Conservation (phyloP, 139 green algal species). For the Mesotaenium endlicherianum region DNA sequence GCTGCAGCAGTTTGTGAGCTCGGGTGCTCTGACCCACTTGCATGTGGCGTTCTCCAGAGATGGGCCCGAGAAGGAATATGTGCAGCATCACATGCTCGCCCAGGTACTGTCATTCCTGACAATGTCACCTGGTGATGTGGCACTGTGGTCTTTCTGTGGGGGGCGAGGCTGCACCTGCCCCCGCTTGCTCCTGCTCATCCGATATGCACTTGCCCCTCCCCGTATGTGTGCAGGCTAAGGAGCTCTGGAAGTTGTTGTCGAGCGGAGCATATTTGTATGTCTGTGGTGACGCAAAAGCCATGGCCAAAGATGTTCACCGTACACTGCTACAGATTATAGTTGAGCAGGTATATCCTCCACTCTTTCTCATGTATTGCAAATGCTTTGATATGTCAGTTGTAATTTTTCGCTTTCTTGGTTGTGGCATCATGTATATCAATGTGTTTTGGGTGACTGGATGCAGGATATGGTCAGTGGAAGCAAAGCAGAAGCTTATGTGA, state of each 20-base stretch:
- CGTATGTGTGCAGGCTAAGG: constrained; percentile 22
- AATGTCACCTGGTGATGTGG: background rate
- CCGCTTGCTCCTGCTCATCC: background rate
- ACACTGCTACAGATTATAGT: constrained; percentile 65
- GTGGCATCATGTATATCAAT: background rate
- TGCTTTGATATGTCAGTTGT: background rate
- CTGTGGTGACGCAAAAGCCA: constrained; percentile 92
- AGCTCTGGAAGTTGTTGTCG: constrained; percentile 51
- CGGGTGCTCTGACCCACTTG: constrained; percentile 20
- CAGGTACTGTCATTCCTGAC: background rate
- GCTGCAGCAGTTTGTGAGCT: constrained; percentile 9
- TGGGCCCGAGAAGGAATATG: constrained; percentile 36
- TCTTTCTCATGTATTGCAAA: background rate
- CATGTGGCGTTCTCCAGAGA: constrained; percentile 49
- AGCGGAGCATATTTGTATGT: constrained; percentile 77
- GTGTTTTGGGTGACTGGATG: background rate
- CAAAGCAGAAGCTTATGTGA: constrained; percentile 72
- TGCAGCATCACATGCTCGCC: constrained; percentile 45
- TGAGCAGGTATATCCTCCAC: constrained; percentile 27
- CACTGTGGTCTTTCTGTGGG: background rate
- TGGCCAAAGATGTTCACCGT: constrained; percentile 93
- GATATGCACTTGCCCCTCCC: background rate
- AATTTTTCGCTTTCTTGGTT: background rate
- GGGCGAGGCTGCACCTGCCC: background rate
- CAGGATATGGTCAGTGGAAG: constrained; percentile 52